These are phyloP conservation scores for Spathaspora sp. DNA, from an alignment of 1,139 yeast species.

Conservation along the genomic window DNA sequence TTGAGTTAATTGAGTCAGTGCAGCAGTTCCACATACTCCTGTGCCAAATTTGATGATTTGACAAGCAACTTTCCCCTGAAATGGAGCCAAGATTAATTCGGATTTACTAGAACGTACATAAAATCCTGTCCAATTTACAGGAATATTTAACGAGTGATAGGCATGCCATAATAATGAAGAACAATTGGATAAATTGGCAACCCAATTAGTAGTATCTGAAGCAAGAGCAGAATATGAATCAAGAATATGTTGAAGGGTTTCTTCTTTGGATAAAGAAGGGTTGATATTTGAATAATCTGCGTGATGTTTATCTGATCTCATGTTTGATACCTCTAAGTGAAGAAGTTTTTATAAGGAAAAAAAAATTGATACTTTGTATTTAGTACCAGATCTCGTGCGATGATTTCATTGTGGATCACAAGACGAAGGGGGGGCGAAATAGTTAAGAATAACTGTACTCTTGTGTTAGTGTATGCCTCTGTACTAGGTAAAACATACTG, in stretches of 20 bases:
- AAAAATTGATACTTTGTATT: no score
- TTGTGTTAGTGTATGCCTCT: no score
- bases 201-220: constrained; percentile 73
- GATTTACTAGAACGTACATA: constrained; percentile 48
- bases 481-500: no score
- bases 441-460: neutral
- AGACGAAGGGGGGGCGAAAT: neutral
- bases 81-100: constrained; percentile 80
- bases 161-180: constrained; percentile 88
- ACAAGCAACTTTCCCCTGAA: constrained; percentile 96
- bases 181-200: constrained; percentile 82
- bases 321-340: neutral
- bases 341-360: neutral
- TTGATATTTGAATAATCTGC: constrained; percentile 64
- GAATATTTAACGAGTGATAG: constrained; percentile 56
- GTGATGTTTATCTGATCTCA: constrained; percentile 36
- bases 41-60: constrained; percentile 73
- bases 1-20: constrained; percentile 56
- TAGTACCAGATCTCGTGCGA: neutral
- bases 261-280: constrained; percentile 39
- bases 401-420: neutral
- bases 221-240: constrained; percentile 66
- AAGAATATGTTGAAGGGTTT: constrained; percentile 58
- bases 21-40: constrained; percentile 94
- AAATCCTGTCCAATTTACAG: constrained; percentile 93